Conservation (phyloP, 108 stramenopile species). For the Nitzschia sp. region DNA sequence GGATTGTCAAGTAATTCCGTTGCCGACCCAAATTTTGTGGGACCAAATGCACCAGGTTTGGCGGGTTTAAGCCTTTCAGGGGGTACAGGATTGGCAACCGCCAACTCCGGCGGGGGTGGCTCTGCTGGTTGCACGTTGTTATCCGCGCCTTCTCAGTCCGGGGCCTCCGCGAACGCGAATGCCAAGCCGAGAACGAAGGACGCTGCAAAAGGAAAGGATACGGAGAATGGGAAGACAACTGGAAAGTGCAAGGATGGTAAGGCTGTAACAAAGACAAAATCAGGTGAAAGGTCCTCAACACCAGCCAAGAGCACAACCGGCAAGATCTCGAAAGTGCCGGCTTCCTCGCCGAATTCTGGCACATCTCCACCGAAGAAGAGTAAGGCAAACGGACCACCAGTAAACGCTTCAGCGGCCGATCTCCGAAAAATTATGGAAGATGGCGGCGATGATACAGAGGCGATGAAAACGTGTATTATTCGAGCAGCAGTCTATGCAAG, state of each 20-base stretch:
- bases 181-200: background rate
- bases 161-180: constrained; percentile 11
- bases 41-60: constrained; percentile 77
- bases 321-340: constrained; percentile 12
- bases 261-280: background rate
- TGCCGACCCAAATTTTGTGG: constrained; percentile 80
- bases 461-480: constrained; percentile 36
- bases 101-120: constrained; percentile 48
- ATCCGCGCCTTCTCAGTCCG: constrained; percentile 8
- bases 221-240: background rate
- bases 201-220: background rate
- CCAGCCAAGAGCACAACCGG: background rate
- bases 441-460: constrained; percentile 21
- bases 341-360: background rate
- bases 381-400: constrained; percentile 17
- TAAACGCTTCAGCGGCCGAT: constrained; percentile 13
- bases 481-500: constrained; percentile 46
- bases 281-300: background rate
- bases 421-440: constrained; percentile 37
- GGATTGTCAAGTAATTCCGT: constrained; percentile 66
- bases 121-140: constrained; percentile 15
- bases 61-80: constrained; percentile 53
- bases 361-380: background rate
- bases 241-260: background rate
- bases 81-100: constrained; percentile 75